Base-by-base conservation (phyloP, 495 filamentous ascomycete genomes). In the Pyronema domesticum region DNA sequence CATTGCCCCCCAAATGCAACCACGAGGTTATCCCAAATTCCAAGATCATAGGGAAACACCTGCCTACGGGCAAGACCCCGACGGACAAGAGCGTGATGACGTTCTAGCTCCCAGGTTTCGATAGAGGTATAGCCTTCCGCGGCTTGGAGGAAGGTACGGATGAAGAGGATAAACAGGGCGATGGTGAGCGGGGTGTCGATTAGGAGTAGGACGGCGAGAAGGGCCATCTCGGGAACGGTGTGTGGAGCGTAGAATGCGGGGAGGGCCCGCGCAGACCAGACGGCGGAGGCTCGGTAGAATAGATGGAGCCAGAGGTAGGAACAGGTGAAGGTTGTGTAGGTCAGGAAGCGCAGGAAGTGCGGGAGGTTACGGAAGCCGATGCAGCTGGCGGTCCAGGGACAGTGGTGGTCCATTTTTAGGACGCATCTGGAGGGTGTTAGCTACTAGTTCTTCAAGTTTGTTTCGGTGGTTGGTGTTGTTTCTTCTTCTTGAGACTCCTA, bases 321-420 rank as follows among this genome's bases (percentile, higher is more conserved):
- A 10, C 11, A 23, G 11, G 52, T 73, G 30, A 75, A 57, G 42
- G 85, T 81, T 33, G 84, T 74, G 69, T 83, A 94, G 65, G 84
- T 73, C 18, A 95, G 70, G 68, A 95, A 95, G 49, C 88, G 88
- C 13, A 91, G 65, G 68, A 94, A 95, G 68, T 94, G 81, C 9
- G 89, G 88, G 62, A 89, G 83, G 10, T 89, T 93, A 51, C 80
- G 79, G 65, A 94, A 76, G 2, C 88, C 95, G 43, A 96, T 86
- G 69, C 91, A 98, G 66, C 93, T 95, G 43, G 72, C 69, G 1
- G 88, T 95, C 91, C 91, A 98, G 0, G 91, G 89, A 64, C 91
- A 98, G 70, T 98, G 91, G 68, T 98, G 91, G 72, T 98, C 91
- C 93, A 98, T 96, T 66, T 85, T 88, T 1, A 88, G 84, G 55